Evolutionary conservation across 31 red algal species (phyloP), one percentile per base, ranked within the genome.

Genomic region (Odonthalia washingtoniensis): DNA sequence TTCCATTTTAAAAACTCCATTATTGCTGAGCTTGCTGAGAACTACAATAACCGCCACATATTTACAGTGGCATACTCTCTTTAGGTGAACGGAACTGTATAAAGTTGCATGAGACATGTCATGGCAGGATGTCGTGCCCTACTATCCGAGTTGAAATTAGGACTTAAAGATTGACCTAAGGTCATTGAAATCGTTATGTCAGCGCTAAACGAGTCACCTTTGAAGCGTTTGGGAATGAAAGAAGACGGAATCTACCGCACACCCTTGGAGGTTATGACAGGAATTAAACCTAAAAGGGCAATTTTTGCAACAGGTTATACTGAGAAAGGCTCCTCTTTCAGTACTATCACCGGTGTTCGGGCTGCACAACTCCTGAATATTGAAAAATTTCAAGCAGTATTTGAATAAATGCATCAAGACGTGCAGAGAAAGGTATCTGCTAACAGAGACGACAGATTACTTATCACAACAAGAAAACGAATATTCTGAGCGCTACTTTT

Each of bases 391-490:
- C 44, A 78, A 30, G 69, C 16, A 21, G 33, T n/a, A 16, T 33
- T 87, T 3, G 14, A 65, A 36, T 41, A 63, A 9, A 62, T 77
- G 39, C 74, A 87, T 18, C 62, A 78, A 9, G 45, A 65, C 41
- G 46, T 87, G 28, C 12, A 3, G 14, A 60, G 68, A 68, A 36
- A 18, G 72, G 74, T 67, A 16, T 30, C 3, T 1, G 30, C 5
- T 28, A 64, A 21, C 31, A 33, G 84, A 9, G 34, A n/a, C 5
- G 44, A n/a, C 41, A 87, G 30, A 52, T 87, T 24, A 4, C 42
- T 33, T 3, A 28, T 3, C 84, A 87, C 64, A 87, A 87, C 74
- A 1, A 3, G 18, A 77, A 45, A 9, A 65, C 84, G 49, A 78
- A 87, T 35, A 66, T 87, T 28, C 9, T 78, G 3, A 35, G 4